Conservation (phyloP, 331 rosid genomes). For the Acacia pycnantha region DNA sequence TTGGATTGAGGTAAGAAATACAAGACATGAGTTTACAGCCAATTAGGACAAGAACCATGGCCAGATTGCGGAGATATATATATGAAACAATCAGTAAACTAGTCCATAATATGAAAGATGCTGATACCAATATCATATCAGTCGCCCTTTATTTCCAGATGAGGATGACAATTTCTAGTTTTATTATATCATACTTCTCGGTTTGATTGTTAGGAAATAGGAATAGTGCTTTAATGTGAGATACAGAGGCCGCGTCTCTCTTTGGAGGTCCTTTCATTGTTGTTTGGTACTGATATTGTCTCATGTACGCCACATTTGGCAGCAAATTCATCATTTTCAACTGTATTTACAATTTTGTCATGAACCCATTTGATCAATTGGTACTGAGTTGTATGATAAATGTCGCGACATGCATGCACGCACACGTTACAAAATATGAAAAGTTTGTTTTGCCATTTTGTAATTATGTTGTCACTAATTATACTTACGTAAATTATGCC, state of each 20-base stretch:
- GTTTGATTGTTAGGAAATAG: neutral
- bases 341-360: neutral
- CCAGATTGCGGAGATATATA: constrained; percentile 49
- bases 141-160: constrained; percentile 34
- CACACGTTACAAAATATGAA: too few species aligned
- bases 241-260: neutral
- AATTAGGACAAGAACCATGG: constrained; percentile 51
- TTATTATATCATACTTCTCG: constrained; percentile 6
- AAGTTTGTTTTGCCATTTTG: neutral
- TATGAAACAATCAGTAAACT: constrained; percentile 37
- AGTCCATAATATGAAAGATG: constrained; percentile 48
- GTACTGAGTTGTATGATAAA: neutral
- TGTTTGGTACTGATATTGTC: neutral
- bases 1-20: constrained; percentile 58
- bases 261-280: neutral
- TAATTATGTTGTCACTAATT: neutral
- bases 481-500: neutral
- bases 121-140: constrained; percentile 39
- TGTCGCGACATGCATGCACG: neutral
- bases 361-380: neutral
- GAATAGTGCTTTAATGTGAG: neutral
- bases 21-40: constrained; percentile 50
- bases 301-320: neutral
- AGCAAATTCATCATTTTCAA: neutral
- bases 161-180: constrained; percentile 37